These are phyloP conservation scores for Ceratobasidium sp. DNA, from an alignment of 1,284 basidiomycete species.

Conservation along the genomic window DNA sequence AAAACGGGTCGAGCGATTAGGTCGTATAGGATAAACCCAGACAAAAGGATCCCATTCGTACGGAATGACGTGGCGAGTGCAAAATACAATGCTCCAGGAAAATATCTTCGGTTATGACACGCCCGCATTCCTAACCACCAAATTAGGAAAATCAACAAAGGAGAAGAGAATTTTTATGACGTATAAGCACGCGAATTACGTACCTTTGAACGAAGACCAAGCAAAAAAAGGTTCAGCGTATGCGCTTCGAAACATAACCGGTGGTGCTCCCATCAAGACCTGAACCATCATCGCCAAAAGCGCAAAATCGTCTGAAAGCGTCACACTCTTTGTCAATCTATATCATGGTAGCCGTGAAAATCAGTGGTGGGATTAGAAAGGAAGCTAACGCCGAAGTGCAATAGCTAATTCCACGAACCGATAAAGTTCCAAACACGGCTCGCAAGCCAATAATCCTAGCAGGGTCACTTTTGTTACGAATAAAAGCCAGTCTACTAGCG, in stretches of 20 bases:
- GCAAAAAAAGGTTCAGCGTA: conserved; percentile 91
- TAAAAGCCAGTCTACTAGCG: too few species aligned
- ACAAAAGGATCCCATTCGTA: conserved; percentile 82
- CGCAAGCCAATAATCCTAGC: conserved; percentile 1
- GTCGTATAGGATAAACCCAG: conserved; percentile 81
- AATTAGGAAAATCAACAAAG: too few species aligned
- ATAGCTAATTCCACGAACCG: conserved; percentile 56
- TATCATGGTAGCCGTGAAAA: neutral
- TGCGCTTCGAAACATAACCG: conserved; percentile 73
- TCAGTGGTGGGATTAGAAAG: neutral
- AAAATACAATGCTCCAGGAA: conserved; percentile 69
- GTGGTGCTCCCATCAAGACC: conserved; percentile 83
- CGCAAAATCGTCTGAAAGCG: conserved; percentile 65
- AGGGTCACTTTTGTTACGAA: neutral
- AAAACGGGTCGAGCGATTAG: conserved; percentile 66
- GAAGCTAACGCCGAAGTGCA: neutral
- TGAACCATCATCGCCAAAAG: conserved; percentile 73
- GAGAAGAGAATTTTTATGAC: too few species aligned
- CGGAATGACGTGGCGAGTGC: conserved; percentile 74
- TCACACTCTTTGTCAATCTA: conserved; percentile 33
- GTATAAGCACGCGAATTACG: conserved; percentile 47
- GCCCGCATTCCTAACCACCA: conserved; percentile 67
- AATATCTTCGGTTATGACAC: conserved; percentile 63
- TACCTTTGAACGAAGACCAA: conserved; percentile 77
- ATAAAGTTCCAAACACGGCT: conserved; percentile 59